Percentiles rank a stretch among this genome's conserved stretches.
These are phyloP conservation scores for Tritrichomonas foetus DNA, from an alignment of 208 protist species.

Conservation along the genomic window DNA sequence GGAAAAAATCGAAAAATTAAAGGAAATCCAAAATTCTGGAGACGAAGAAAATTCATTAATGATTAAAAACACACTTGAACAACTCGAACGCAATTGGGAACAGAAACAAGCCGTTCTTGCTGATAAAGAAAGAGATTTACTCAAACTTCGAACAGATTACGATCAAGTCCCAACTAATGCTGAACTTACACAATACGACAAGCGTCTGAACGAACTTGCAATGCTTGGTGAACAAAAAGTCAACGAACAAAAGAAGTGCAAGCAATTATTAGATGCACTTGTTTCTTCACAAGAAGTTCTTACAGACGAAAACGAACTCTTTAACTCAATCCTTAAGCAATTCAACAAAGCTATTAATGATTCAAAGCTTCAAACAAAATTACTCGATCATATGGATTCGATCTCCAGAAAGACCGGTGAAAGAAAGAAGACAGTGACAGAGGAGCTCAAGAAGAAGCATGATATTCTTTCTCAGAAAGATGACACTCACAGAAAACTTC, in stretches of 20 bases:
- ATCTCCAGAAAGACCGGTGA: background rate
- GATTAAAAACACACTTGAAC: background rate
- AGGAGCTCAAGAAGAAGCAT: background rate
- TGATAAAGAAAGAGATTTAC: background rate
- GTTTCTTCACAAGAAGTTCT: background rate
- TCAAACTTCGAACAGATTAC: background rate
- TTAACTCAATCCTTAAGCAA: background rate
- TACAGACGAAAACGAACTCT: background rate
- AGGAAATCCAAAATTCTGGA: background rate
- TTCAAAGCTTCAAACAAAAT: background rate
- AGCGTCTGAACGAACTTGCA: background rate
- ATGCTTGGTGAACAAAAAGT: background rate
- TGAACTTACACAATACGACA: background rate
- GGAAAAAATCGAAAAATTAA: background rate
- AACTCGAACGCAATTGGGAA: background rate
- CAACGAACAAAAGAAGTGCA: background rate
- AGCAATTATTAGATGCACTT: background rate
- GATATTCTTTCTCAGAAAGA: background rate
- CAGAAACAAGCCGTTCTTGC: background rate
- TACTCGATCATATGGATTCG: background rate
- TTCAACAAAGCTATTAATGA: background rate
- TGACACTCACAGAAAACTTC: background rate
- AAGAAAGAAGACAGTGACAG: background rate
- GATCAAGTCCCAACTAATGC: background rate
- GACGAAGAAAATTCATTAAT: background rate